These are phyloP conservation scores for Groenewaldozyma sp. DNA, from an alignment of 1,139 yeast species.

Conservation along the genomic window DNA sequence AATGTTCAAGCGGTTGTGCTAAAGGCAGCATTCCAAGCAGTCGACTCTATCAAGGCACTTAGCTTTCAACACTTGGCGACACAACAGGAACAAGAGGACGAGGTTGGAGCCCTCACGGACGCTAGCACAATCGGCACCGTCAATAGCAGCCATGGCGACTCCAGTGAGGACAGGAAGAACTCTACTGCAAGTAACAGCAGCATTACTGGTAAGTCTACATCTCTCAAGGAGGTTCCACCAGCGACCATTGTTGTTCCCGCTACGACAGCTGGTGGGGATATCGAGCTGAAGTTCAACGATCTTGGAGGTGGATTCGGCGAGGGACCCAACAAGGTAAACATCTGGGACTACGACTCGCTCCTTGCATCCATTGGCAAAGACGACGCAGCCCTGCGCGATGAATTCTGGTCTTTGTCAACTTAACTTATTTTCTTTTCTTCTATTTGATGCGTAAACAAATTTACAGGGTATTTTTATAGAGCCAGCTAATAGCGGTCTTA, in stretches of 20 bases:
- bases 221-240: too few species aligned
- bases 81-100: too few species aligned
- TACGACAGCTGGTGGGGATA: conserved; percentile 1
- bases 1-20: conserved; percentile 22
- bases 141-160: neutral
- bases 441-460: too few species aligned
- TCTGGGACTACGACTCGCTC: conserved; percentile 23
- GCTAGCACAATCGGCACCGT: neutral
- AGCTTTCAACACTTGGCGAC: conserved; percentile 21
- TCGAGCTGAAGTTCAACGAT: conserved; percentile 5
- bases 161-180: neutral
- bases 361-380: conserved; percentile 18
- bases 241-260: neutral
- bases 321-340: conserved; percentile 14
- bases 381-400: conserved; percentile 17
- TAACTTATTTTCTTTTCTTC: conserved; percentile 5
- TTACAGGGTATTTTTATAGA: too few species aligned
- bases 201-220: neutral
- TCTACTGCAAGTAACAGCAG: conserved; percentile 3
- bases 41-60: conserved; percentile 20
- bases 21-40: conserved; percentile 21
- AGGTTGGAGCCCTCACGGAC: conserved; percentile 3
- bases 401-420: conserved; percentile 22
- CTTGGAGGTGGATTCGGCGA: conserved; percentile 13
- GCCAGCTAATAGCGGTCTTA: neutral